These are phyloP conservation scores for Pythium biforme DNA, from an alignment of 352 stramenopile genomes.

Conservation along the genomic window DNA sequence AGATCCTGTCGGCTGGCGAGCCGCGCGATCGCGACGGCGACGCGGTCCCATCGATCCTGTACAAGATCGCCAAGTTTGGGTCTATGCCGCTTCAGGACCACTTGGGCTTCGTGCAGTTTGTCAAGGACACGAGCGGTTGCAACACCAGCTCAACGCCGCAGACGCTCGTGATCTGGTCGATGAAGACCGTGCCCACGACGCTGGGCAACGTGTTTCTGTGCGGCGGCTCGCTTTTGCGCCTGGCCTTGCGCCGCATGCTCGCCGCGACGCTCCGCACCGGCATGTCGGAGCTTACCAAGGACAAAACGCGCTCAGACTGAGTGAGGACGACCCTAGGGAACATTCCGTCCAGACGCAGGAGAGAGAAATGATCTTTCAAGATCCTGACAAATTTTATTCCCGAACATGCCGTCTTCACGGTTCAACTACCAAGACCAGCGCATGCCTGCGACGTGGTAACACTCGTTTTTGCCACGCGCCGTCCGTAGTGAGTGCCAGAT, in stretches of 20 bases:
- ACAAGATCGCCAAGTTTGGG: slow-evolving; percentile 47
- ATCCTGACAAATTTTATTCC: too few relatives aligned
- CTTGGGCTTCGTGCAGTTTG: slow-evolving; percentile 57
- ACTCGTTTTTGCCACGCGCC: too few relatives aligned
- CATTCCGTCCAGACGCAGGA: too few relatives aligned
- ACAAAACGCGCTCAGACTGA: slow-evolving; percentile 22
- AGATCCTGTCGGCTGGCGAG: slow-evolving; percentile 60
- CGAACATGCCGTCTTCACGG: too few relatives aligned
- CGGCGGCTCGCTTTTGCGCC: slow-evolving; percentile 43
- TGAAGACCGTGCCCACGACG: slow-evolving; percentile 55
- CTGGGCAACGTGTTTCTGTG: slow-evolving; percentile 51
- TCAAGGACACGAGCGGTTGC: slow-evolving; percentile 44
- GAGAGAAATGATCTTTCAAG: too few relatives aligned
- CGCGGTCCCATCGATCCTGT: slow-evolving; percentile 48
- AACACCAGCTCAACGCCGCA: slow-evolving; percentile 8
- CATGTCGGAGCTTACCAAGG: slow-evolving; percentile 1
- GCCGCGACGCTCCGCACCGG: slow-evolving; percentile 27
- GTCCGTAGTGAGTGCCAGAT: too few relatives aligned
- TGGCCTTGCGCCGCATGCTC: slow-evolving; percentile 35
- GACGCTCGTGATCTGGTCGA: slow-evolving; percentile 56
- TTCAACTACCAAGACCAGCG: too few relatives aligned
- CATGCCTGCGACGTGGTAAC: too few relatives aligned
- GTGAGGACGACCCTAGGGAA: too few relatives aligned
- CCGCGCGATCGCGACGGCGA: slow-evolving; percentile 32
- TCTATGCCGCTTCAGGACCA: slow-evolving; percentile 45